Percentiles rank a stretch among this genome's conserved stretches.
These are phyloP conservation scores for Saturnispora diversa DNA, from an alignment of 805 yeast genomes.

Conservation along the genomic window DNA sequence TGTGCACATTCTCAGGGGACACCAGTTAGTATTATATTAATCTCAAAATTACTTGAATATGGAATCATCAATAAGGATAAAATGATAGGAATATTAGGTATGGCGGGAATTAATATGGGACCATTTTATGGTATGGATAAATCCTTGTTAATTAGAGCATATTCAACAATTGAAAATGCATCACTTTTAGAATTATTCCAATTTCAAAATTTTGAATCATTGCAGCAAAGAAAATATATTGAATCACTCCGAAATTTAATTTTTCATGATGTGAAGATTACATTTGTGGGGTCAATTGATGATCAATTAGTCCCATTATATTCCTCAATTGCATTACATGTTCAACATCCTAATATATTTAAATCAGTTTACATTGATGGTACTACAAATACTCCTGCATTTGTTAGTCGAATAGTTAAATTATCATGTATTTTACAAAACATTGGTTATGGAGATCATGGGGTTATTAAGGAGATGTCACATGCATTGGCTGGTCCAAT, in stretches of 20 bases:
- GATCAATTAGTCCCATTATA: conserved; percentile 93
- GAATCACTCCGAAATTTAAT: conserved; percentile 60
- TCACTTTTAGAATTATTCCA: conserved; percentile 82
- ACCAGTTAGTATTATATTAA: conserved; percentile 75
- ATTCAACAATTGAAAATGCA: conserved; percentile 82
- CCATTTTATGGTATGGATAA: conserved; percentile 91
- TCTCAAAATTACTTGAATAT: conserved; percentile 63
- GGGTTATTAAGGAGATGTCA: conserved; percentile 77
- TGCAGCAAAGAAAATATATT: conserved; percentile 63
- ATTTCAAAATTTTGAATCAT: conserved; percentile 67
- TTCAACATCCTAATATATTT: conserved; percentile 82
- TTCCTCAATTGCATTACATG: conserved; percentile 75
- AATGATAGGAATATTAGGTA: conserved; percentile 66
- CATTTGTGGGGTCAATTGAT: conserved; percentile 82
- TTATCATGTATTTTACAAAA: conserved; percentile 69
- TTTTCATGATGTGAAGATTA: conserved; percentile 62
- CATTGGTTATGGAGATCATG: conserved; percentile 75
- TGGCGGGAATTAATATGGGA: conserved; percentile 95
- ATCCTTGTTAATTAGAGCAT: conserved; percentile 74
- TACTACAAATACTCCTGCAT: conserved; percentile 67
- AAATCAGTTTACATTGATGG: conserved; percentile 87
- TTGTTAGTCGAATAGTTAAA: conserved; percentile 65
- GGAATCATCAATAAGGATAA: conserved; percentile 40
- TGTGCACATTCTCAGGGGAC: conserved; percentile 97
- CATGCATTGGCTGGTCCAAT: conserved; percentile 76